Evolutionary conservation across 352 stramenopile species (phyloP), one percentile per base, ranked within the genome.

Genomic region (Pythium brachiatum): DNA sequence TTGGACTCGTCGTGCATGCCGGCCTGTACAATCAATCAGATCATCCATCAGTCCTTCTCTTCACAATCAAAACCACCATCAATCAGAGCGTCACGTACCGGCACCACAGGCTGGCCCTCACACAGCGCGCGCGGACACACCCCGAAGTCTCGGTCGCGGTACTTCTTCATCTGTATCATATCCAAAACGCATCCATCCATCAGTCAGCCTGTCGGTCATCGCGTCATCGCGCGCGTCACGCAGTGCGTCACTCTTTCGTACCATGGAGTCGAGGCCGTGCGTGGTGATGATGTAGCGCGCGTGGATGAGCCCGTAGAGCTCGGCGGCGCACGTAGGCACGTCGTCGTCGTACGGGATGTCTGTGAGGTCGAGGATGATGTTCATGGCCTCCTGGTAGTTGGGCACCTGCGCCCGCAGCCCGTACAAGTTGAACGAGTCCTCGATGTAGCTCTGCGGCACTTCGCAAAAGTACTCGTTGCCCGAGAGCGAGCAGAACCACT

Each of bases 391-490:
- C 66, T 92, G 86, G 72, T 92, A 97, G 70, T 97, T 93, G 64
- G 83, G 86, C 60, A 96, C 84, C 64, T 95, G 85, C 59, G 89
- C 86, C 44, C 89, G 83, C 36, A 97, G 74, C 11, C 90, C 90
- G 69, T 97, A 97, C 63, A 97, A 81, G 72, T 97, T 97, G 76
- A 97, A 97, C 65, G 84, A 95, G 80, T 97, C 90, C 74, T 97
- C 89, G 71, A 97, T 97, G 86, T 97, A 97, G 73, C 85, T 93
- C 66, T 88, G 76, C 56, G 91, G 85, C 57, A 97, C 88, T 64
- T 97, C 89, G 70, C 90, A 97, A 65, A 97, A 96, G 80, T 92
- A 78, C 65, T 97, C 89, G 62, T 97, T 96, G 66, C 89, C 89
- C 39, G 88, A 85, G n/a, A 96, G 80, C 62, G 83, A 92, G 72